Evolutionary conservation across 208 protist species (phyloP), one percentile per base, ranked within the genome.

Genomic region (Wallacemonas sp.): DNA sequence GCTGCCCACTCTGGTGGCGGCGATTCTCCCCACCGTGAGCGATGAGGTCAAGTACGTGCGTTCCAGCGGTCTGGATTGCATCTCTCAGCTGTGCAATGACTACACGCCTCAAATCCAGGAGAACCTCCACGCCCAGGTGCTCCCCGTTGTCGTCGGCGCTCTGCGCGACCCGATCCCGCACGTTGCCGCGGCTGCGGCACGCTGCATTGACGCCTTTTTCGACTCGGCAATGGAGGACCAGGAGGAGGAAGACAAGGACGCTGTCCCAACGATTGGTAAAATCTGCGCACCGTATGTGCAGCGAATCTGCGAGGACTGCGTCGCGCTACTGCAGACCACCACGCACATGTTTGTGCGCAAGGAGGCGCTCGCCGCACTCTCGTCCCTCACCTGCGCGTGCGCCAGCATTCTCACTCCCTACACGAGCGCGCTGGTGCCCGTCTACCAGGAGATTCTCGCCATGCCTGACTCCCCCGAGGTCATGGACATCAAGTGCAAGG

Each of bases 41-140:
- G 89, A 94, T 63, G 85, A 89, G 48, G 71, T 76, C 59, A 92
- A 92, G 69, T 91, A 89, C 62, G 91, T 96, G 22, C 87, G 91
- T 20, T 70, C 77, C 20, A 85, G 65, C 50, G 78, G 84, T 28
- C 64, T 96, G 12, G 81, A 90, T 50, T 91, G 83, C 63, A 33
- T 96, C 23, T 74, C 85, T 12, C 86, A 94, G 74, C 67, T 93
- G 44, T 89, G 78, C 55, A 75, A 59, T 20, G 84, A 93, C 73
- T 93, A 94, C 55, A 61, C 70, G 16, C 83, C 84, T 25, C 50
- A 77, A 26, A 25, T 93, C 22, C 79, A 92, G 73, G 72, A 84
- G 61, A 63, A 76, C 46, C 45, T 87, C 32, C 76, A 81, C 65
- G 68, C 61, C 12, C 54, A 69, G 29, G 71, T 93, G 49, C 65